phyloP scores from a whole-genome alignment of 208 protist genomes.

The Leptomonas pyrrhocoris region DNA sequence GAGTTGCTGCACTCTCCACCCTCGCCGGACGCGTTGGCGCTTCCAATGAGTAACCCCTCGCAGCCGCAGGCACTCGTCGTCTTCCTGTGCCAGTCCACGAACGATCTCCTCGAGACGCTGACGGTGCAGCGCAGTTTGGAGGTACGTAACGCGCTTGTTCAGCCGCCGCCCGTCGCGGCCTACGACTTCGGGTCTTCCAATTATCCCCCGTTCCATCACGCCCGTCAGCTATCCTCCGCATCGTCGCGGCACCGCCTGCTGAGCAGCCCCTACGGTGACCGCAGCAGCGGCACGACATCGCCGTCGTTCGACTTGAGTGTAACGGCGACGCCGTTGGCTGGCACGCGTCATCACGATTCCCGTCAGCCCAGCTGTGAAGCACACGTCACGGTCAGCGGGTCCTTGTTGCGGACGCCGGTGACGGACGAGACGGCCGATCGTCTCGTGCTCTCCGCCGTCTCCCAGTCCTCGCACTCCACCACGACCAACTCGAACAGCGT shows the following conservation, averaged over 20 bases:
- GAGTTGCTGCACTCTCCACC: background rate
- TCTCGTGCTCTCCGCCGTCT: constrained; percentile 3
- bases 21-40: background rate
- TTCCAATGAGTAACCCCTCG: background rate
- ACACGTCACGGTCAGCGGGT: background rate
- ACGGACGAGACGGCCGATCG: constrained; percentile 12
- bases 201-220: background rate
- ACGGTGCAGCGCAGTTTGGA: background rate
- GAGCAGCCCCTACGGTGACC: background rate
- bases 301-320: background rate
- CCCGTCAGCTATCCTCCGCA: constrained; percentile 7
- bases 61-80: background rate
- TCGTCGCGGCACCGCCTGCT: constrained; percentile 4
- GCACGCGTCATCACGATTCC: background rate
- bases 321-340: background rate
- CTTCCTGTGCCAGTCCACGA: constrained; percentile 1
- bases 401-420: constrained; percentile 1
- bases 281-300: constrained; percentile 1
- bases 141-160: background rate
- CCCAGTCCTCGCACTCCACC: constrained; percentile 12
- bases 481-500: constrained; percentile 13
- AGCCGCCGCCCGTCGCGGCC: background rate
- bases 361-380: constrained; percentile 5
- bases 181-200: background rate
- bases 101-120: constrained; percentile 6